These are phyloP conservation scores for Colletotrichum sp. DNA, from an alignment of 2,329 filamentous ascomycete species.

Conservation along the genomic window DNA sequence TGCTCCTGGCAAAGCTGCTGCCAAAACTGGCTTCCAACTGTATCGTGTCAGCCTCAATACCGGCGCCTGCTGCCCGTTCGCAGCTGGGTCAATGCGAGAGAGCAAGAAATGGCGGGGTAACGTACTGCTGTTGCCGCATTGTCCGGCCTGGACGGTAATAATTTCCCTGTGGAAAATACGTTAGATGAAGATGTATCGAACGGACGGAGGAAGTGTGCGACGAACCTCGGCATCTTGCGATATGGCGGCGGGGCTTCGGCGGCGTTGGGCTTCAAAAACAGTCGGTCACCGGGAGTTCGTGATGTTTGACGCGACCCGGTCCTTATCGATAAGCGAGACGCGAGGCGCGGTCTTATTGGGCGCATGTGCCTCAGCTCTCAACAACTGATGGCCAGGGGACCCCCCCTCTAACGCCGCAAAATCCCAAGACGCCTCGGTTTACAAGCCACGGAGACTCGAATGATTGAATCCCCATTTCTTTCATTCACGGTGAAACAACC, in stretches of 20 bases:
- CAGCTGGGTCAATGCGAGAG: not conserved
- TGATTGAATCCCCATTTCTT: slow-evolving; percentile 9
- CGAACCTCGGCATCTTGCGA: slow-evolving; percentile 21
- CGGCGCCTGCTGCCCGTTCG: not conserved
- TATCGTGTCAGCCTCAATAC: slow-evolving; percentile 32
- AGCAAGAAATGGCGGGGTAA: slow-evolving; percentile 33
- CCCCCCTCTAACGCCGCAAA: not conserved
- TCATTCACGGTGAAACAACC: slow-evolving; percentile 16
- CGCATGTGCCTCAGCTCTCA: not conserved
- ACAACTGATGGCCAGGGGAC: not conserved
- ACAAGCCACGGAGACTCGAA: not conserved
- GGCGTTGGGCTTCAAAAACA: slow-evolving; percentile 10
- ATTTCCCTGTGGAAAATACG: slow-evolving; percentile 75
- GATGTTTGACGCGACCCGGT: slow-evolving; percentile 19
- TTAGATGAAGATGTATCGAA: not conserved
- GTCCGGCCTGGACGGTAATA: slow-evolving; percentile 98
- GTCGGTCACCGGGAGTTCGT: not conserved
- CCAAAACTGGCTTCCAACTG: slow-evolving; percentile 98
- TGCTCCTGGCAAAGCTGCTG: slow-evolving; percentile 98
- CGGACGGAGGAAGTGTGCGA: not conserved
- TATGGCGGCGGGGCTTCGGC: not conserved
- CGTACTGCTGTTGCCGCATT: slow-evolving; percentile 99
- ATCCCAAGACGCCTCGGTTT: not conserved
- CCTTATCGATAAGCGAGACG: slow-evolving; percentile 24
- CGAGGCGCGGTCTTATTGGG: slow-evolving; percentile 7